These are phyloP conservation scores for Tremellales sp. DNA, from an alignment of 1,284 basidiomycete genomes.

Conservation along the genomic window DNA sequence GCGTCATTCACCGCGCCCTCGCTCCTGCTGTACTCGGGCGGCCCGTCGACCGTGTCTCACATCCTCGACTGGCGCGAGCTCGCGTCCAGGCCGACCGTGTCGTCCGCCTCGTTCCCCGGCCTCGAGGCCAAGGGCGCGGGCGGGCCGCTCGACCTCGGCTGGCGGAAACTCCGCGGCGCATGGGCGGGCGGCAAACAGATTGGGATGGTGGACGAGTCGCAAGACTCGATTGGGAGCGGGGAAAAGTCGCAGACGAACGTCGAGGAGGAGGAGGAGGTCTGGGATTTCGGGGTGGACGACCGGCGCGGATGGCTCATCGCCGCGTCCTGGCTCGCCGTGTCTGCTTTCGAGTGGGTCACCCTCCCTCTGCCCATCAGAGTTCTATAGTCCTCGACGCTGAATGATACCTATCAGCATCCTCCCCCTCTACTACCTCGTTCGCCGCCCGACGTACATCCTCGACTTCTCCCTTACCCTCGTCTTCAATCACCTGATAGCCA, in stretches of 20 bases:
- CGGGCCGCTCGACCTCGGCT: constrained; percentile 57
- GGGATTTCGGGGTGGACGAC: constrained; percentile 60
- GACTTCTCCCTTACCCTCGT: constrained; percentile 88
- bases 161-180: constrained; percentile 53
- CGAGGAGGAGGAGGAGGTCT: constrained; percentile 33
- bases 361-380: constrained; percentile 2
- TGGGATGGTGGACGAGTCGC: constrained; percentile 20
- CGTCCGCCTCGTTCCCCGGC: constrained; percentile 28
- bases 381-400: constrained; percentile 1
- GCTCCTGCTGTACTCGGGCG: constrained; percentile 72
- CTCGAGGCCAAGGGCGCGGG: constrained; percentile 34
- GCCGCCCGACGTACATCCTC: constrained; percentile 86
- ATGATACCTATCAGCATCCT: constrained; percentile 63
- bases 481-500: constrained; percentile 84
- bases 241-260: constrained; percentile 9
- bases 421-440: constrained; percentile 79
- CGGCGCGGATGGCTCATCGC: constrained; percentile 83
- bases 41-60: constrained; percentile 42
- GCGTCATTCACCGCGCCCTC: constrained; percentile 66
- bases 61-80: constrained; percentile 97
- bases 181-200: constrained; percentile 47
- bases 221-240: constrained; percentile 5
- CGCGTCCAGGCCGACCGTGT: constrained; percentile 71
- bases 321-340: constrained; percentile 73
- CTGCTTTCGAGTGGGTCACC: constrained; percentile 69